Percentiles rank a stretch among this genome's conserved stretches.
Evolutionary conservation across 2,329 filamentous ascomycete species (phyloP).

Genomic region (Pseudogymnoascus sp.): DNA sequence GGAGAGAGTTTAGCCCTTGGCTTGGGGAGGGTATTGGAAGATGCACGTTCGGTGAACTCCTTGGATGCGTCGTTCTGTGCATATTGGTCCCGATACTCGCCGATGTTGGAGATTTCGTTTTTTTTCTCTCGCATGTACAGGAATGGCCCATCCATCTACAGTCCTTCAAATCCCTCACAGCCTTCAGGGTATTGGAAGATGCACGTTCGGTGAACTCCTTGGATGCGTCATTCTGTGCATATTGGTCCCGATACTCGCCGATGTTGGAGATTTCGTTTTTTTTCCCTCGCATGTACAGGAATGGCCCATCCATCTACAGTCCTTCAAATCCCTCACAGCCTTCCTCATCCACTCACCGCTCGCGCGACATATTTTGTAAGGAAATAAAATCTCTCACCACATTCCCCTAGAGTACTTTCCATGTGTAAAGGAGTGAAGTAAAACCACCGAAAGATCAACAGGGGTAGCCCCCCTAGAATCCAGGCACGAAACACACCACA

Average conservation of each 20-base stretch:
- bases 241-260: neutral
- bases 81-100: neutral
- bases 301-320: neutral
- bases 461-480: too few relatives aligned
- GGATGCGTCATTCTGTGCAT: too few relatives aligned
- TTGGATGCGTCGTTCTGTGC: neutral
- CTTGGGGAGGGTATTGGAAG: neutral
- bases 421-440: too few relatives aligned
- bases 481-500: too few relatives aligned
- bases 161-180: too few relatives aligned
- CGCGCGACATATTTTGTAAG: neutral
- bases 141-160: neutral
- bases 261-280: neutral
- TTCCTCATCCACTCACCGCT: neutral
- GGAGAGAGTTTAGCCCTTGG: neutral
- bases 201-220: too few relatives aligned
- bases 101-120: too few relatives aligned
- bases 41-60: neutral
- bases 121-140: neutral
- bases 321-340: too few relatives aligned
- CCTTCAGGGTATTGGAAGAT: too few relatives aligned
- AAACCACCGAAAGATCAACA: too few relatives aligned
- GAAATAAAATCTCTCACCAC: neutral
- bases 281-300: neutral
- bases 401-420: neutral